Base-by-base conservation (phyloP, 2,329 filamentous ascomycete genomes). In the Fonsecaea monophora region DNA sequence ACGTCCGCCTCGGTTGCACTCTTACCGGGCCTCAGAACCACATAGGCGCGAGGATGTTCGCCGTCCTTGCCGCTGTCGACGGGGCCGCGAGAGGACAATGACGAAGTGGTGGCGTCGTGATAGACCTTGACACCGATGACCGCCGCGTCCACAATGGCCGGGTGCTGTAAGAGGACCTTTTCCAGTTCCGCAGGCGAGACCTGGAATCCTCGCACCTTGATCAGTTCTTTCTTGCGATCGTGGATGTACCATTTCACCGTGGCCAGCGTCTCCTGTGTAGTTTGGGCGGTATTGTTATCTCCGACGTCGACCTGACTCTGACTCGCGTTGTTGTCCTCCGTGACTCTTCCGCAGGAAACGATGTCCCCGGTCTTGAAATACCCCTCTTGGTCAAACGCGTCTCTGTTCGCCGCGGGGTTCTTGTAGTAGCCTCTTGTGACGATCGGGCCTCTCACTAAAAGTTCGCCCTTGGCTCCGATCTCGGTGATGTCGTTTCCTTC, bases 81-180 rank as follows among this genome's bases (percentile, higher is more conserved):
- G 83, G 82, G 5, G 82, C 78, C 6, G 96, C 85, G 75, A 93
- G 96, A 48, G 86, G 83, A 75, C 91, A 93, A 1, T 90, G 94
- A 50, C 6, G 73, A 95, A 85, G 30, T 83, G 84, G 75, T 91
- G 84, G 32, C 90, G 83, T 76, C 45, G 5, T 30, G 45, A 18
- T 97, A 89, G 25, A 97, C 88, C 65, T 91, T 84, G 76, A 82
- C 75, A 1, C 82, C 82, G 4, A 82, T 81, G 6, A 84, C 81
- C 2, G 80, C 82, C 1, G 77, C 81, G 64, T 84, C 82, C 42
- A 74, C 67, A 62, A 84, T 80, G 1, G 73, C 75, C 1, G 80
- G 78, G 67, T 83, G 81, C 53, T 77, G 75, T 3, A 82, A 74
- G 1, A 84, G 75, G 1, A 81, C 73, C 0, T 74, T 76, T 70